Conservation (phyloP, 495 filamentous ascomycete species). For the Aspergillus nidulans region DNA sequence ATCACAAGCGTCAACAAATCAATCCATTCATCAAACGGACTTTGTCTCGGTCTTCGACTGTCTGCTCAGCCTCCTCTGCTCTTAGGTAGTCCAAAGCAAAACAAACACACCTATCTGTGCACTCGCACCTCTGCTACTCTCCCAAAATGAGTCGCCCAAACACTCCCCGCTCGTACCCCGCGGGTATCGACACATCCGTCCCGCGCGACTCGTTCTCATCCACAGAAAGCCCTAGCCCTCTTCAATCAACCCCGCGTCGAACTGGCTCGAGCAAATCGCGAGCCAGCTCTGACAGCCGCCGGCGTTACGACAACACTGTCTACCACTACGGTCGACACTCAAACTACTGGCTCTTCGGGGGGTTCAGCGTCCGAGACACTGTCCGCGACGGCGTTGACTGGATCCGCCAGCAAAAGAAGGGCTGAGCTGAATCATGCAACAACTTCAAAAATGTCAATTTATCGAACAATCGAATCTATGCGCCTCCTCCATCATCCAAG, state of each 20-base stretch:
- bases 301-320: conserved; percentile 38
- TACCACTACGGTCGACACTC: conserved; percentile 46
- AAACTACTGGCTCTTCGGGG: conserved; percentile 48
- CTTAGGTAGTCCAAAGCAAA: neutral
- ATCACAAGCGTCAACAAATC: conserved; percentile 6
- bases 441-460: neutral
- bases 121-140: conserved; percentile 2
- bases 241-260: conserved; percentile 13
- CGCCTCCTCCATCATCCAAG: neutral
- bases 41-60: conserved; percentile 24
- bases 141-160: conserved; percentile 10
- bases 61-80: conserved; percentile 6
- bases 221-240: conserved; percentile 16
- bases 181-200: conserved; percentile 16
- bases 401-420: conserved; percentile 25
- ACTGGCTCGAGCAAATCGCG: conserved; percentile 18
- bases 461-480: neutral
- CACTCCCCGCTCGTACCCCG: conserved; percentile 11
- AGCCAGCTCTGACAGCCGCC: conserved; percentile 34
- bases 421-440: conserved; percentile 1
- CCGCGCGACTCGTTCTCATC: conserved; percentile 15
- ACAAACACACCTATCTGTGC: neutral
- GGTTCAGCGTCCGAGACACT: conserved; percentile 45
- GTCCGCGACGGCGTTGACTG: conserved; percentile 46
- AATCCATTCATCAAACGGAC: conserved; percentile 20